Evolutionary conservation across 768 basidiomycete species (phyloP).

Genomic region (Russula lepida): DNA sequence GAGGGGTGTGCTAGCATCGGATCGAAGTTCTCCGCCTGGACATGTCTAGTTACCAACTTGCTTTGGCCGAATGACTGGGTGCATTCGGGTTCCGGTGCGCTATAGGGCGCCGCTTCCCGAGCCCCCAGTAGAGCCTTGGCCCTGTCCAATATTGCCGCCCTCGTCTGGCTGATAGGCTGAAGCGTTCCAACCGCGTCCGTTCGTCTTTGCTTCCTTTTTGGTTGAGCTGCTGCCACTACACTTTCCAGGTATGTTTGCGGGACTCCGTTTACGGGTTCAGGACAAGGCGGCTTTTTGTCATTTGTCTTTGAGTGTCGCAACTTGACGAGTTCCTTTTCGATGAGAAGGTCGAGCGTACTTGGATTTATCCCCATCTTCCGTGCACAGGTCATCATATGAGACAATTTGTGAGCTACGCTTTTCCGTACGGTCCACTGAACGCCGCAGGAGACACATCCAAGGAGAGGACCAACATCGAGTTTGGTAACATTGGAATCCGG

Average conservation of each 20-base stretch:
- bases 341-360: constrained; percentile 46
- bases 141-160: constrained; percentile 19
- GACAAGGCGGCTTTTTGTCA: background rate
- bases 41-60: constrained; percentile 14
- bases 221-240: constrained; percentile 13
- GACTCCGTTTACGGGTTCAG: background rate
- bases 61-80: constrained; percentile 26
- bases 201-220: constrained; percentile 12
- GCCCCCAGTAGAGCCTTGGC: constrained; percentile 17
- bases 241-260: constrained; percentile 18
- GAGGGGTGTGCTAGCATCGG: background rate
- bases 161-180: constrained; percentile 16
- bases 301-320: background rate
- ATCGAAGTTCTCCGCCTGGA: background rate
- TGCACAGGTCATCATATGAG: constrained; percentile 62
- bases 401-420: constrained; percentile 48
- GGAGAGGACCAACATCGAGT: constrained; percentile 38
- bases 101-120: background rate
- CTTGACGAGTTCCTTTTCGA: constrained; percentile 40
- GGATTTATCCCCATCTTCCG: constrained; percentile 47
- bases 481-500: constrained; percentile 34
- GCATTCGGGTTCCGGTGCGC: constrained; percentile 2
- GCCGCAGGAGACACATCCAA: constrained; percentile 58
- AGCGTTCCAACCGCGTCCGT: constrained; percentile 3
- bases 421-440: constrained; percentile 65